phyloP scores from a whole-genome alignment of 495 filamentous ascomycete species.

The Aspergillus mulundensis region DNA sequence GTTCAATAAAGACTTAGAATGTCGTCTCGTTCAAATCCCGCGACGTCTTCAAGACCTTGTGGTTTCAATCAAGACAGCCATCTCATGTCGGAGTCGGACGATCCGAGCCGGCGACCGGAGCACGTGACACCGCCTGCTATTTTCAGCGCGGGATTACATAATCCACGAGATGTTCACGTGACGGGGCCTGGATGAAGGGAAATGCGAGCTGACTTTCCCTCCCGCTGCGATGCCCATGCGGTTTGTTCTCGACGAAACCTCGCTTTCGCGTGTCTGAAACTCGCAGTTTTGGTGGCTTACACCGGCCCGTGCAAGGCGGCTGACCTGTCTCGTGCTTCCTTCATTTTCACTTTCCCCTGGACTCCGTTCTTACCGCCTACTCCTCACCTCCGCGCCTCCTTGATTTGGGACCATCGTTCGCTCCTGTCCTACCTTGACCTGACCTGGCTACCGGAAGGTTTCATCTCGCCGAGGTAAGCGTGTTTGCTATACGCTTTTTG shows the following conservation, averaged over 20 bases:
- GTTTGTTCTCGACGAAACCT: constrained; percentile 23
- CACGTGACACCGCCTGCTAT: constrained; percentile 21
- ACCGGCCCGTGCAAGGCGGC: constrained; percentile 35
- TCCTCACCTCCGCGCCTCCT: constrained; percentile 31
- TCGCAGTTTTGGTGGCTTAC: constrained; percentile 27
- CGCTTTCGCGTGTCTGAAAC: constrained; percentile 21
- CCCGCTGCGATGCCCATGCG: constrained; percentile 28
- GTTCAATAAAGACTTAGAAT: neutral
- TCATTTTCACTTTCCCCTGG: constrained; percentile 16
- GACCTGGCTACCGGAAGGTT: constrained; percentile 5
- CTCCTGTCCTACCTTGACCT: neutral
- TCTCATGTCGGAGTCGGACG: constrained; percentile 8
- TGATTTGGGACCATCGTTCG: constrained; percentile 24
- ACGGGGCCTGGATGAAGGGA: constrained; percentile 18
- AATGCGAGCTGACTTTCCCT: constrained; percentile 25
- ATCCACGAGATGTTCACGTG: constrained; percentile 21
- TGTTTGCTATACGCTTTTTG: neutral
- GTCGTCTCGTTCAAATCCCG: neutral
- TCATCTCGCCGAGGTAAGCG: constrained; percentile 11
- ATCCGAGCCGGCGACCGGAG: constrained; percentile 11
- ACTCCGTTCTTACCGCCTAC: constrained; percentile 32
- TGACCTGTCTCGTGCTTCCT: constrained; percentile 33
- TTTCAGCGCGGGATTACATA: constrained; percentile 7
- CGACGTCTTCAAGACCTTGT: neutral
- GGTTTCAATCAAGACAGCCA: constrained; percentile 10